A percentile compares a stretch with the other conserved stretches of the same genome.
Evolutionary conservation across 2,329 filamentous ascomycete species (phyloP).

Genomic region (Aureobasidium sp.): DNA sequence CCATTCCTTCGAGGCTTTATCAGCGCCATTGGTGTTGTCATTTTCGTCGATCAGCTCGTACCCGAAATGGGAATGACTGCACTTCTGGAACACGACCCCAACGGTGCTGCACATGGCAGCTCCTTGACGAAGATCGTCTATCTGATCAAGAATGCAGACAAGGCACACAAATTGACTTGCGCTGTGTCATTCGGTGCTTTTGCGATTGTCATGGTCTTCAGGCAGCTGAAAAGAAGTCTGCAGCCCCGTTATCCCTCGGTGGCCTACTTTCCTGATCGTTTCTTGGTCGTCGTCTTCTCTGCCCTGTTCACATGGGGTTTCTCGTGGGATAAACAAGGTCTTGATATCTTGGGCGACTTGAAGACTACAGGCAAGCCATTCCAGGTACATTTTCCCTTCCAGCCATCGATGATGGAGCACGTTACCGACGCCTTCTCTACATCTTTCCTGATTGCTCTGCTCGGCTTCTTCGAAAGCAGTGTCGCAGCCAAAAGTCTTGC

Average conservation of each 20-base stretch:
- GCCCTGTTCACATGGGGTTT: conserved; percentile 70
- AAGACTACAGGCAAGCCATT: conserved; percentile 67
- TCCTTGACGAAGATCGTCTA: conserved; percentile 80
- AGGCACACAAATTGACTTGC: conserved; percentile 66
- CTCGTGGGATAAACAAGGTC: conserved; percentile 68
- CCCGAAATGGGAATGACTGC: conserved; percentile 73
- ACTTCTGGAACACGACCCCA: conserved; percentile 48
- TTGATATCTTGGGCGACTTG: conserved; percentile 76
- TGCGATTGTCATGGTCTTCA: conserved; percentile 68
- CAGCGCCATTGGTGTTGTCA: conserved; percentile 92
- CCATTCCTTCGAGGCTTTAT: conserved; percentile 95
- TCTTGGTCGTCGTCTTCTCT: conserved; percentile 77
- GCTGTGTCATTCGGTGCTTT: conserved; percentile 73
- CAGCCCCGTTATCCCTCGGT: conserved; percentile 71
- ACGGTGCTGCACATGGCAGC: conserved; percentile 70
- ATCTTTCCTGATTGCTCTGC: conserved; percentile 81
- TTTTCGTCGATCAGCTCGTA: conserved; percentile 88
- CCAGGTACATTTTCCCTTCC: conserved; percentile 78
- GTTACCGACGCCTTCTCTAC: conserved; percentile 83
- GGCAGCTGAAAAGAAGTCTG: conserved; percentile 71
- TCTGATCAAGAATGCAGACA: conserved; percentile 55
- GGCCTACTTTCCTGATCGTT: conserved; percentile 86
- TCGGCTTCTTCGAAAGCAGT: conserved; percentile 98
- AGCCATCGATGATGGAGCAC: conserved; percentile 64
- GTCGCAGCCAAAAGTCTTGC: conserved; percentile 90